These are phyloP conservation scores for Aspergillus egyptiacus DNA, from an alignment of 495 filamentous ascomycete species.

Conservation along the genomic window DNA sequence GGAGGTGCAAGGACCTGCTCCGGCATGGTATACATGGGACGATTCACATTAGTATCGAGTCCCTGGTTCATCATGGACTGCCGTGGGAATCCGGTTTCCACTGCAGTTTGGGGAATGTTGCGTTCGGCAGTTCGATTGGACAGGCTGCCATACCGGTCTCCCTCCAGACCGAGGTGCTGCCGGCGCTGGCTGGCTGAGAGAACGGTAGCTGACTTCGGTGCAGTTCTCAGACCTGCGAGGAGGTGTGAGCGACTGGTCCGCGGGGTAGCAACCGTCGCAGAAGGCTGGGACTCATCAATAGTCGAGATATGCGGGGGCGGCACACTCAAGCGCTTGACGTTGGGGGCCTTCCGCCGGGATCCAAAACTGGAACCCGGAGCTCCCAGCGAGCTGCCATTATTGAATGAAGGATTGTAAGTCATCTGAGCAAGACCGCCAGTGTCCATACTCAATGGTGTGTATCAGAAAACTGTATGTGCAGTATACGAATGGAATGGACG, in stretches of 20 bases:
- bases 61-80: slow-evolving; percentile 41
- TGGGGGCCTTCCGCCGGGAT: slow-evolving; percentile 72
- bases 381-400: slow-evolving; percentile 59
- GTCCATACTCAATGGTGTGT: slow-evolving; percentile 68
- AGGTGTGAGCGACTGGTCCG: slow-evolving; percentile 92
- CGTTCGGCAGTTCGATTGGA: slow-evolving; percentile 39
- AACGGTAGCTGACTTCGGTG: slow-evolving; percentile 77
- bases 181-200: slow-evolving; percentile 56
- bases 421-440: slow-evolving; percentile 99
- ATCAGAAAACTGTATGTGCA: slow-evolving; percentile 37
- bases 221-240: slow-evolving; percentile 87
- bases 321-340: slow-evolving; percentile 76
- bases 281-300: slow-evolving; percentile 60
- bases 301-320: slow-evolving; percentile 55
- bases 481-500: slow-evolving; percentile 20
- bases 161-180: slow-evolving; percentile 45
- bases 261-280: slow-evolving; percentile 57
- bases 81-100: slow-evolving; percentile 52
- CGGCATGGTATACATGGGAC: slow-evolving; percentile 61
- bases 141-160: slow-evolving; percentile 38
- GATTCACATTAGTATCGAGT: slow-evolving; percentile 32
- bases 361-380: slow-evolving; percentile 74
- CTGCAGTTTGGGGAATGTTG: slow-evolving; percentile 54
- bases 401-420: slow-evolving; percentile 75
- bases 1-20: slow-evolving; percentile 87